A percentile compares a stretch with the other conserved stretches of the same genome.
phyloP scores from a whole-genome alignment of 2,329 filamentous ascomycete genomes.

The Coccinonectria pachysandricola region DNA sequence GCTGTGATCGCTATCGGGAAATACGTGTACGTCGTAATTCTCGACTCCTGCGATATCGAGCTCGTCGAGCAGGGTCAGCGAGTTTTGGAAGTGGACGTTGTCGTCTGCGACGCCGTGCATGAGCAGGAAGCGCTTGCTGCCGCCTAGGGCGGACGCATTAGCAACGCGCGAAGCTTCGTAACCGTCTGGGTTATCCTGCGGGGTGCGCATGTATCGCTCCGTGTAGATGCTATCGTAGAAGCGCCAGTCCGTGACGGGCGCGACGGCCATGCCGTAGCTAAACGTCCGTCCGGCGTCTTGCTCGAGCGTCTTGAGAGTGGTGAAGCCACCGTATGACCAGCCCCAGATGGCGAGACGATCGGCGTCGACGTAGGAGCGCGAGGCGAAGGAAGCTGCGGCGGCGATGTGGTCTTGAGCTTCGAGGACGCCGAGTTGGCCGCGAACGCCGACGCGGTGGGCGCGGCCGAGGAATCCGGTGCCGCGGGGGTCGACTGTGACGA shows the following conservation, averaged over 20 bases:
- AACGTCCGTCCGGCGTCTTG: conserved; percentile 82
- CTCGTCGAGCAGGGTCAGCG: conserved; percentile 74
- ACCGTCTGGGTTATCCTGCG: conserved; percentile 67
- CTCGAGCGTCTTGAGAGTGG: conserved; percentile 90
- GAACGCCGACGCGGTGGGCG: conserved; percentile 68
- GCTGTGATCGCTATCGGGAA: conserved; percentile 89
- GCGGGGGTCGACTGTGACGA: conserved; percentile 87
- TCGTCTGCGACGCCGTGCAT: conserved; percentile 98
- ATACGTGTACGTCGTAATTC: conserved; percentile 95
- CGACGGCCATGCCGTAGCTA: conserved; percentile 94
- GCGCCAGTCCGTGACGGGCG: conserved; percentile 95
- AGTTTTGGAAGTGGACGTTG: conserved; percentile 96
- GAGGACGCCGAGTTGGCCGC: conserved; percentile 73
- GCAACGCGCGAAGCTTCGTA: conserved; percentile 67
- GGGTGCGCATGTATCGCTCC: conserved; percentile 94
- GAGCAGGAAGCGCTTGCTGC: conserved; percentile 78
- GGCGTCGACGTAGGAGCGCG: conserved; percentile 72
- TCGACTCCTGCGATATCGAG: conserved; percentile 71
- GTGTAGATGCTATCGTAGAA: conserved; percentile 94
- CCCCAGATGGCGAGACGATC: conserved; percentile 89
- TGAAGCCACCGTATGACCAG: conserved; percentile 95
- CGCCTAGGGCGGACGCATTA: conserved; percentile 61
- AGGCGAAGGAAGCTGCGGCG: conserved; percentile 73
- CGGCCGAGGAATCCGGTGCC: conserved; percentile 89
- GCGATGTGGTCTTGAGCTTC: conserved; percentile 89